A percentile compares a stretch with the other conserved stretches of the same genome.
These are phyloP conservation scores for Oxyria digyna DNA, from an alignment of 148 eudicot genomes.

Conservation along the genomic window DNA sequence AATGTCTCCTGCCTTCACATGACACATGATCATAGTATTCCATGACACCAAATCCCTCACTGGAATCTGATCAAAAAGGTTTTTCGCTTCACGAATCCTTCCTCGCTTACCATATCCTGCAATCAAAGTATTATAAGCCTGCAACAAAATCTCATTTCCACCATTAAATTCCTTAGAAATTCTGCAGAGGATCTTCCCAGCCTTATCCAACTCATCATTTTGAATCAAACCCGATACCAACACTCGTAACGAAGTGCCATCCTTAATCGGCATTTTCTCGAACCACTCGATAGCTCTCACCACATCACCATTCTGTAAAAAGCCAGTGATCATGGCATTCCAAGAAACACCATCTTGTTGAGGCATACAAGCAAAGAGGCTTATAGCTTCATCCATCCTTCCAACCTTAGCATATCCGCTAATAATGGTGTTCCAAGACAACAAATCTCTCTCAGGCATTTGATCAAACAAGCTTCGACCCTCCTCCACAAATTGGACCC, in stretches of 20 bases:
- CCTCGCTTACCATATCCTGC: slow-evolving; percentile 44
- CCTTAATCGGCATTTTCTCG: slow-evolving; percentile 29
- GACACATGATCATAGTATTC: slow-evolving; percentile 56
- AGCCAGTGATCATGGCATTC: slow-evolving; percentile 44
- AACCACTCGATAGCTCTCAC: slow-evolving; percentile 35
- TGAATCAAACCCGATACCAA: slow-evolving; percentile 36
- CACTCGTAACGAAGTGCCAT: slow-evolving; percentile 30
- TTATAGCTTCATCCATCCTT: slow-evolving; percentile 38
- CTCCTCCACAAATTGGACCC: slow-evolving; percentile 23
- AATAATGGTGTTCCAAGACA: slow-evolving; percentile 46
- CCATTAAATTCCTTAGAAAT: slow-evolving; percentile 11
- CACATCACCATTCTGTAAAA: slow-evolving; percentile 32
- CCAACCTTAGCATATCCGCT: slow-evolving; percentile 40
- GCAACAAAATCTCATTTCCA: slow-evolving; percentile 21
- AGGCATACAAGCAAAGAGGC: slow-evolving; percentile 29
- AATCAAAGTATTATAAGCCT: slow-evolving; percentile 45
- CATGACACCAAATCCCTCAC: slow-evolving; percentile 38
- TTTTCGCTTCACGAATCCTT: slow-evolving; percentile 30
- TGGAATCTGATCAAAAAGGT: slow-evolving; percentile 33
- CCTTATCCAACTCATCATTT: slow-evolving; percentile 29
- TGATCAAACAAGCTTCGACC: slow-evolving; percentile 34
- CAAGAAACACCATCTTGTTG: slow-evolving; percentile 32
- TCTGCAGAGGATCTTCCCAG: slow-evolving; percentile 19
- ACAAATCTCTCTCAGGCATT: slow-evolving; percentile 33
- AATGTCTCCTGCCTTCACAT: slow-evolving; percentile 33